A percentile compares a stretch with the other conserved stretches of the same genome.
Conservation (phyloP, 257 asterid genomes). For the Solanum bulbocastanum region DNA sequence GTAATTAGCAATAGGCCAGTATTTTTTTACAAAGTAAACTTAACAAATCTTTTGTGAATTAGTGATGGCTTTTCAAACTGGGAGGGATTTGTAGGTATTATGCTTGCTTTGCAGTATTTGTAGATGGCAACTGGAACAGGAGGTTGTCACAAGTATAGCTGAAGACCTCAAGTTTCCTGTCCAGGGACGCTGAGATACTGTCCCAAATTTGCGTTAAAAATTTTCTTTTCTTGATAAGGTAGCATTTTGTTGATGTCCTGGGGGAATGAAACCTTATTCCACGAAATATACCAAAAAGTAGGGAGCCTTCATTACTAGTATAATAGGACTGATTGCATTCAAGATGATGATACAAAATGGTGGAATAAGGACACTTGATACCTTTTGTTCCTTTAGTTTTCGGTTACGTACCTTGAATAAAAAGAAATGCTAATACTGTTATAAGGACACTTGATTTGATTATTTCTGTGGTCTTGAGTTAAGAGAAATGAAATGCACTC, state of each 20-base stretch:
- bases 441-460: not conserved
- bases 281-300: not conserved
- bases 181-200: not conserved
- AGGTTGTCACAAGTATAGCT: not conserved
- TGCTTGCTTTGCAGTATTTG: not conserved
- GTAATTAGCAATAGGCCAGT: not conserved
- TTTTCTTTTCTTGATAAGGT: not conserved
- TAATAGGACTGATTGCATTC: not conserved
- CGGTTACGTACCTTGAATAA: not conserved
- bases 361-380: not conserved
- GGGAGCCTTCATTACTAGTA: not conserved
- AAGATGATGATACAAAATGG: not conserved
- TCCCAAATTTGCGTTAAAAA: not conserved
- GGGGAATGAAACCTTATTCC: not conserved
- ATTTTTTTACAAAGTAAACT: not conserved
- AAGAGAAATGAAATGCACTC: not conserved
- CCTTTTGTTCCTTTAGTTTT: not conserved
- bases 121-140: not conserved
- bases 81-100: not conserved
- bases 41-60: not conserved
- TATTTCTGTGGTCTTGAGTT: not conserved
- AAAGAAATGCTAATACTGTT: not conserved
- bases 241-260: not conserved
- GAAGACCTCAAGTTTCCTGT: not conserved
- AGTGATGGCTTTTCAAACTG: not conserved